phyloP scores from a whole-genome alignment of 441 rosid species.

The Capsella rubella region DNA sequence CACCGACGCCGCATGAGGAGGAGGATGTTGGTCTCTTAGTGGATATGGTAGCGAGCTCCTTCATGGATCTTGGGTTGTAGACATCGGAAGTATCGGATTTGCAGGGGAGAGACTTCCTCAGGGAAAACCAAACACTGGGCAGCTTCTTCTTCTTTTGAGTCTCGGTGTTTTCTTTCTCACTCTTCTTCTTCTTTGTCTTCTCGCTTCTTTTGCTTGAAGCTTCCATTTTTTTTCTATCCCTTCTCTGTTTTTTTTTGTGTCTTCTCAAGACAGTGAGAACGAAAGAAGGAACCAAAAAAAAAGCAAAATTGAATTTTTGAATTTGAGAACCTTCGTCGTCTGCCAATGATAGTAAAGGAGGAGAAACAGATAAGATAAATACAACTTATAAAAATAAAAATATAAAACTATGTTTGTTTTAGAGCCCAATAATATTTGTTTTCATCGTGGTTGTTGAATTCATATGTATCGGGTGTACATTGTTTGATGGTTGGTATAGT shows the following conservation, averaged over 20 bases:
- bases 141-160: constrained; percentile 35
- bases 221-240: constrained; percentile 22
- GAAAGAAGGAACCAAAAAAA: background rate
- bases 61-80: constrained; percentile 76
- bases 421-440: background rate
- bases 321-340: constrained; percentile 21
- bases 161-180: constrained; percentile 13
- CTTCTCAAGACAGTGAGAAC: background rate
- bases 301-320: background rate
- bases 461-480: background rate
- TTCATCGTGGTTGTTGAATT: background rate
- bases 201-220: constrained; percentile 25
- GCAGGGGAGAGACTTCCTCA: constrained; percentile 85
- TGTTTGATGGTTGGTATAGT: background rate
- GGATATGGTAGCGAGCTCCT: constrained; percentile 64
- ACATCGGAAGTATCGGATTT: constrained; percentile 86
- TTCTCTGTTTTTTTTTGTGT: background rate
- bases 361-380: background rate
- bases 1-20: background rate
- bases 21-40: constrained; percentile 53
- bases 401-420: background rate
- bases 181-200: constrained; percentile 10
- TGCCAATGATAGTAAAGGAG: background rate
- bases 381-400: background rate
- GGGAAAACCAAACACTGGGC: constrained; percentile 89